These are phyloP conservation scores for Lepidium aucheri DNA, from an alignment of 345 rosid species.

Conservation along the genomic window DNA sequence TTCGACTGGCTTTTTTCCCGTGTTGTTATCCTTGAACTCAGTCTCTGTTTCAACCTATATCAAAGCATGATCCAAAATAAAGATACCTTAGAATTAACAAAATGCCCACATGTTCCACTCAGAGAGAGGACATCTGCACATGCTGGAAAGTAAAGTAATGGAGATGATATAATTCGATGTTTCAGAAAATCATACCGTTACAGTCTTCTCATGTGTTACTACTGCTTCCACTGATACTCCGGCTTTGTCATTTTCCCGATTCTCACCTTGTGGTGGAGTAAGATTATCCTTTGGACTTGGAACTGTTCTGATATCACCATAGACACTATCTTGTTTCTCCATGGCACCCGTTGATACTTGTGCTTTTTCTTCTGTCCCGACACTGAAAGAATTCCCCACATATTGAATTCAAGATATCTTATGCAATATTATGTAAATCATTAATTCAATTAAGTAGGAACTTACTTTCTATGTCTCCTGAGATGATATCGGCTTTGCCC, in stretches of 20 bases:
- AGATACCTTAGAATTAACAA: neutral
- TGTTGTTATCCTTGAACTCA: slow-evolving; percentile 25
- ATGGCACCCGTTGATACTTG: slow-evolving; percentile 34
- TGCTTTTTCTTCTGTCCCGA: slow-evolving; percentile 30
- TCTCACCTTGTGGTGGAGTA: slow-evolving; percentile 16
- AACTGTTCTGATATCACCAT: slow-evolving; percentile 21
- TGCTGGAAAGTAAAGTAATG: neutral
- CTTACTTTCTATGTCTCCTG: slow-evolving; percentile 67
- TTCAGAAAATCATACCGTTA: slow-evolving; percentile 34
- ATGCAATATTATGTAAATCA: neutral
- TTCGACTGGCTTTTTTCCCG: slow-evolving; percentile 26
- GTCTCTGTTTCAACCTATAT: slow-evolving; percentile 34
- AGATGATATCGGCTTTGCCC: slow-evolving; percentile 74
- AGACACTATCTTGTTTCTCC: slow-evolving; percentile 26
- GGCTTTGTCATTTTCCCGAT: slow-evolving; percentile 31
- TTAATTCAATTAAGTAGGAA: neutral
- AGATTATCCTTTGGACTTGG: slow-evolving; percentile 21
- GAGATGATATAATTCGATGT: neutral
- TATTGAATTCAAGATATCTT: neutral
- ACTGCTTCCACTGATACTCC: slow-evolving; percentile 29
- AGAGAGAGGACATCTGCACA: neutral
- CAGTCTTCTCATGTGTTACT: slow-evolving; percentile 25
- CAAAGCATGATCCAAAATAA: neutral
- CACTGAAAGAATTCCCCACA: slow-evolving; percentile 29
- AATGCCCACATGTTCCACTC: neutral